Conservation (phyloP, 2,329 filamentous ascomycete genomes). For the Sclerotinia glacialis region DNA sequence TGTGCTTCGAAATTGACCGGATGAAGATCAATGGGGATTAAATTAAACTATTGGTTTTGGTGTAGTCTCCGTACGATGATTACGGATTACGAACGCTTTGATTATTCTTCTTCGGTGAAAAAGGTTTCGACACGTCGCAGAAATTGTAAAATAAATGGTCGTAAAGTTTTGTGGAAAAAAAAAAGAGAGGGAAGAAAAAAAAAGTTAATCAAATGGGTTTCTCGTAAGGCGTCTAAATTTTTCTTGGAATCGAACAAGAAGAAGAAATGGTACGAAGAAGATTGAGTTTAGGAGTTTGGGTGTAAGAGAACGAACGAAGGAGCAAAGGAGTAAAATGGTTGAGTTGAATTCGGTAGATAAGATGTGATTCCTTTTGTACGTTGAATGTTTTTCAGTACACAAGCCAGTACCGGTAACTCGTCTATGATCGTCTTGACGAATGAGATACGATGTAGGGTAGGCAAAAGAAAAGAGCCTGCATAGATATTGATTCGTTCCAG, state of each 20-base stretch:
- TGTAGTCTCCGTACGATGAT: background rate
- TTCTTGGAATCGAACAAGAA: background rate
- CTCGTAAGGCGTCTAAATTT: background rate
- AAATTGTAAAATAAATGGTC: conserved; percentile 13
- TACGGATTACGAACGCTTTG: conserved; percentile 24
- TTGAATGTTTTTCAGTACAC: background rate
- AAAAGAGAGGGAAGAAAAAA: no score
- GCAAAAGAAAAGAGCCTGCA: background rate
- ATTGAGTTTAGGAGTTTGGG: conserved; percentile 24
- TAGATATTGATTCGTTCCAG: background rate
- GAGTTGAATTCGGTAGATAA: background rate
- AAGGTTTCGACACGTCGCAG: conserved; percentile 21
- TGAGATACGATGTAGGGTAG: background rate
- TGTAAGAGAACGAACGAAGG: conserved; percentile 14
- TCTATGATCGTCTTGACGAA: background rate
- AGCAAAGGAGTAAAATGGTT: background rate
- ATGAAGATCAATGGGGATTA: conserved; percentile 10
- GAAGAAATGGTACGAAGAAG: conserved; percentile 6
- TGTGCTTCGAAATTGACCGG: conserved; percentile 22
- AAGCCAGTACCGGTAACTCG: no score
- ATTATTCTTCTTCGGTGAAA: conserved; percentile 11
- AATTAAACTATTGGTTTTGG: conserved; percentile 7
- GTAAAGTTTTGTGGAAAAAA: background rate
- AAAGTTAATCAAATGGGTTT: conserved; percentile 19
- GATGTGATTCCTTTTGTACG: no score